Evolutionary conservation across 306 rosid species (phyloP), one percentile per base, ranked within the genome.

Genomic region (Rosa lucieae): DNA sequence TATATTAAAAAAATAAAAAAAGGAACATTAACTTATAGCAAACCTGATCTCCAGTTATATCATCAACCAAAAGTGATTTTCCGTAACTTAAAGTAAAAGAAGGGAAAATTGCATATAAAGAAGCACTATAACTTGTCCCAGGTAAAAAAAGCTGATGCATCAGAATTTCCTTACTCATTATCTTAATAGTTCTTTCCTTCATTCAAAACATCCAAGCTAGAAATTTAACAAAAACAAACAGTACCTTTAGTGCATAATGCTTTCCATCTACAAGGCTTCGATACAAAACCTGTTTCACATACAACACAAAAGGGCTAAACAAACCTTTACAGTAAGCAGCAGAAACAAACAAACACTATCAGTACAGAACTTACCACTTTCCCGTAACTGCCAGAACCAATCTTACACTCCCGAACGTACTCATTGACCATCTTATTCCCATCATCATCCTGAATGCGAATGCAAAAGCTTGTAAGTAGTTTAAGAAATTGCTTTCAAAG

Each of bases 361-460:
- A 69, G 71, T 56, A 76, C 13, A 73, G 78, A 40, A 72, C 90
- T 87, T 83, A 96, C 99, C 97, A 96, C 99, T 96, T 96, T 96
- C 83, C 99, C 99, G 6, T 96, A 96, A 89, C 99, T 96, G 74
- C 99, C 98, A 29, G 98, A 79, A 67, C 99, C 99, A 88, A 96
- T 96, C 90, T 87, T 93, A 79, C 11, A 88, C 83, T 91, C 99
- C 43, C 97, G 99, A 78, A 96, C 88, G 76, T 93, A 96, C 81
- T 96, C 97, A 87, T 96, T 96, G 77, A 96, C 83, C 89, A 87
- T 90, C 87, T 96, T 96, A 81, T 88, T 93, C 48, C 99, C 99
- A 43, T 91, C 70, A 49, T 93, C 97, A 89, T 96, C 99, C 99
- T 96, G 87, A 76, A 85, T 74, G 79, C 62, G 21, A 55, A 61